Conservation (phyloP, 768 basidiomycete genomes). For the Tubosaeta sp. region DNA sequence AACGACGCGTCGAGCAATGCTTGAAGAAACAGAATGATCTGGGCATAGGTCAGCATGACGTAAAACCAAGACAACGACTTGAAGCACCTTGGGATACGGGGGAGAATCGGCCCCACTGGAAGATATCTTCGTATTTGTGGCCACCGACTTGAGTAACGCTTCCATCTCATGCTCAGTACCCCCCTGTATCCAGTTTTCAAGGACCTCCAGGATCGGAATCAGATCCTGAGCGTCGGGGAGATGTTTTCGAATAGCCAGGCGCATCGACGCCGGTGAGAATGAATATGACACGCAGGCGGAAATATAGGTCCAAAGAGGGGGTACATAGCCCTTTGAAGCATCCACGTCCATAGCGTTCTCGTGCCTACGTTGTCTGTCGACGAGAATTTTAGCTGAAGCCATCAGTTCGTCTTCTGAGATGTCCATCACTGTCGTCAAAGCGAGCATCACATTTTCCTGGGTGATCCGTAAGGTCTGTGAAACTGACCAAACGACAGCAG, state of each 20-base stretch:
- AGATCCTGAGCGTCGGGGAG: conserved; percentile 39
- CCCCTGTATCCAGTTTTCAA: conserved; percentile 39
- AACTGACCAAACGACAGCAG: not conserved
- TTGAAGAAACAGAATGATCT: conserved; percentile 62
- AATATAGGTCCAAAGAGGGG: conserved; percentile 36
- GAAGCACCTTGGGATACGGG: conserved; percentile 35
- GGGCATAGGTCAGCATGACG: conserved; percentile 32
- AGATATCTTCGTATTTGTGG: conserved; percentile 13
- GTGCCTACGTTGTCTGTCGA: conserved; percentile 33
- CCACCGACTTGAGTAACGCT: conserved; percentile 20
- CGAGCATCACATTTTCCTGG: conserved; percentile 41
- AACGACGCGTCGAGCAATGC: conserved; percentile 69
- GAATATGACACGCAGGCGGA: conserved; percentile 38
- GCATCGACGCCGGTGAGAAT: conserved; percentile 35
- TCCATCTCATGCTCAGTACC: conserved; percentile 25
- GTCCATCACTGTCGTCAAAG: conserved; percentile 55
- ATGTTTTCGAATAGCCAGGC: conserved; percentile 41
- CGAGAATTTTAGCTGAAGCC: conserved; percentile 43
- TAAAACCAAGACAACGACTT: conserved; percentile 28
- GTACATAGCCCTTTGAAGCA: conserved; percentile 21
- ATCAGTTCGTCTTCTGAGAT: conserved; percentile 64
- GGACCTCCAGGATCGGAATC: conserved; percentile 31
- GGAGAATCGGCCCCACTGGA: conserved; percentile 14
- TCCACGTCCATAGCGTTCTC: conserved; percentile 37
- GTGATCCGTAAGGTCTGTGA: not conserved